Conservation (phyloP, 345 rosid genomes). For the Theobroma cacao region DNA sequence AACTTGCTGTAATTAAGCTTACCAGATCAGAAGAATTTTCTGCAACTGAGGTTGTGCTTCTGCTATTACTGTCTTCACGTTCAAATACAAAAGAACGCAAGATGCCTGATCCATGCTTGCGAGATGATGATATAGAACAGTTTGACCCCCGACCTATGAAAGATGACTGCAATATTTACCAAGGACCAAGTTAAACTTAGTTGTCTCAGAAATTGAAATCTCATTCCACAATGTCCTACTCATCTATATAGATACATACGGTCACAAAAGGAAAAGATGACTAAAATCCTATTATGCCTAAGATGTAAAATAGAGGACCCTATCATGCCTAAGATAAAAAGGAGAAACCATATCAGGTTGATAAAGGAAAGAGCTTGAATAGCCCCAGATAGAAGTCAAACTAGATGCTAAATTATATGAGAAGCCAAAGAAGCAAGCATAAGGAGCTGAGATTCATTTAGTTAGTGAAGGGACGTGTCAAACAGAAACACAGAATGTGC, state of each 20-base stretch:
- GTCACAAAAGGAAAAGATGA: neutral
- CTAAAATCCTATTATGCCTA: neutral
- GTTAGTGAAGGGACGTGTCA: neutral
- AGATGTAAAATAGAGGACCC: neutral
- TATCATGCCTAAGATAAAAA: neutral
- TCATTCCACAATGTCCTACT: neutral
- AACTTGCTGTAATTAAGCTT: conserved; percentile 21
- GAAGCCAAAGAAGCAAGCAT: neutral
- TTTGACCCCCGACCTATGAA: conserved; percentile 63
- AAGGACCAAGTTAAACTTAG: conserved; percentile 6
- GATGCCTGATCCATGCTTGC: conserved; percentile 55
- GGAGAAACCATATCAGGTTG: neutral
- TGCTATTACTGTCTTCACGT: conserved; percentile 67
- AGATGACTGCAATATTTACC: conserved; percentile 66
- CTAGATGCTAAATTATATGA: neutral
- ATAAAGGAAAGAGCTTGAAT: neutral
- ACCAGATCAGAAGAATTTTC: conserved; percentile 67
- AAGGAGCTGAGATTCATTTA: neutral
- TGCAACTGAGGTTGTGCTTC: conserved; percentile 37
- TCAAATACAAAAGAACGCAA: conserved; percentile 77
- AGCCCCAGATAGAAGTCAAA: neutral
- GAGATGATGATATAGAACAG: conserved; percentile 47
- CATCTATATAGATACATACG: neutral
- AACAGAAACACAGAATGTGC: neutral
- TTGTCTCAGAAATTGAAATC: neutral